phyloP scores from a whole-genome alignment of 441 rosid species.

The Theobroma grandiflorum region DNA sequence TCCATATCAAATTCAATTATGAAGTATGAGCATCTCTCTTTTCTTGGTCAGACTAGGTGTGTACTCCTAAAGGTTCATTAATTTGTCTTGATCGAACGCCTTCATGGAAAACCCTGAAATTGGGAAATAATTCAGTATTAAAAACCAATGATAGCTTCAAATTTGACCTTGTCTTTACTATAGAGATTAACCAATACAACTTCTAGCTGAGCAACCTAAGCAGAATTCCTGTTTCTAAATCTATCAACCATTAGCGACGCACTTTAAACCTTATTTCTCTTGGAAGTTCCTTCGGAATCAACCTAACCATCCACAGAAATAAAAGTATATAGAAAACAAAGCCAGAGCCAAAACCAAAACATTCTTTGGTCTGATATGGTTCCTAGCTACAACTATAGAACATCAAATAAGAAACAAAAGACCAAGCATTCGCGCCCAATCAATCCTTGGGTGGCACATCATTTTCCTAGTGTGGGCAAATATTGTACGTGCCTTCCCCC shows the following conservation, averaged over 20 bases:
- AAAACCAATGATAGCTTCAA: neutral
- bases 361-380: neutral
- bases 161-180: neutral
- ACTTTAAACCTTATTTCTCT: neutral
- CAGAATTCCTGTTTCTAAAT: too few relatives aligned
- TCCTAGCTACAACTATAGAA: neutral
- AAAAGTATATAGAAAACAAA: neutral
- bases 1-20: neutral
- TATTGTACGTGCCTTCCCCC: conserved; percentile 18
- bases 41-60: conserved; percentile 1
- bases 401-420: neutral
- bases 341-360: neutral
- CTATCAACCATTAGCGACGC: too few relatives aligned
- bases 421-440: neutral
- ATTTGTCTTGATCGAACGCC: neutral
- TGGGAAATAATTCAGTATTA: neutral
- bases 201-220: neutral
- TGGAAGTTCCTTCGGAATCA: neutral
- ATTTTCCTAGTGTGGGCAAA: neutral
- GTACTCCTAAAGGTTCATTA: neutral
- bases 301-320: neutral
- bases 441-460: conserved; percentile 10
- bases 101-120: neutral
- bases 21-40: neutral
- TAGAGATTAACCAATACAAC: neutral